Evolutionary conservation across 202 grass and related monocot genomes (phyloP), one percentile per base, ranked within the genome.

Genomic region (Saccharum hybrid): DNA sequence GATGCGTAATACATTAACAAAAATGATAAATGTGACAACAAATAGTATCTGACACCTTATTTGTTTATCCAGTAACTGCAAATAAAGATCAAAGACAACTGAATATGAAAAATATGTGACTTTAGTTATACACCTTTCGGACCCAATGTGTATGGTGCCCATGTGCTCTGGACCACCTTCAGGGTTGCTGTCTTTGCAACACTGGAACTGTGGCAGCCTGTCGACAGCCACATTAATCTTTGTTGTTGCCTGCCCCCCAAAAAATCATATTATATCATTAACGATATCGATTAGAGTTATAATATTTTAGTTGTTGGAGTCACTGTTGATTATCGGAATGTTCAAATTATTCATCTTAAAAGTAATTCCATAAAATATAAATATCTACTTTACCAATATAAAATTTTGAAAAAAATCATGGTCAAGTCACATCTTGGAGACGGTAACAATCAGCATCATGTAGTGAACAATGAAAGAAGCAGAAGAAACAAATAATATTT

Each of bases 161-260:
- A 96, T 80, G 87, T 98, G 96, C 80, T 98, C 90, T 78, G 87
- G 96, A 63, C 93, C 93, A 83, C 86, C 85, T 46, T 90, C 81
- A 85, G 66, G 82, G 51, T 77, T 89, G 59, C 72, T 90, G 71
- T 43, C 66, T 87, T 89, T 89, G 84, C 89, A 98, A 89, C 93
- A 98, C 5, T 62, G 12, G 77, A 98, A 98, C 76, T 98, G 93
- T 34, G 96, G 96, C 84, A 98, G 77, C 78, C 49, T 95, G 92
- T 94, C 79, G 86, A 98, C 96, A 85, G 93, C 96, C 33, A 98
- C 79, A 30, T 98, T 98, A 88, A 98, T 95, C 85, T 98, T 98
- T 79, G 96, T 98, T 74, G 96, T 96, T 66, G 89, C 96, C 93
- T 98, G 92, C 62, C 63, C 42, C 30, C 63, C 51, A 7, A 46